Conservation (phyloP, 768 basidiomycete species). For the Pleurotus djamor region DNA sequence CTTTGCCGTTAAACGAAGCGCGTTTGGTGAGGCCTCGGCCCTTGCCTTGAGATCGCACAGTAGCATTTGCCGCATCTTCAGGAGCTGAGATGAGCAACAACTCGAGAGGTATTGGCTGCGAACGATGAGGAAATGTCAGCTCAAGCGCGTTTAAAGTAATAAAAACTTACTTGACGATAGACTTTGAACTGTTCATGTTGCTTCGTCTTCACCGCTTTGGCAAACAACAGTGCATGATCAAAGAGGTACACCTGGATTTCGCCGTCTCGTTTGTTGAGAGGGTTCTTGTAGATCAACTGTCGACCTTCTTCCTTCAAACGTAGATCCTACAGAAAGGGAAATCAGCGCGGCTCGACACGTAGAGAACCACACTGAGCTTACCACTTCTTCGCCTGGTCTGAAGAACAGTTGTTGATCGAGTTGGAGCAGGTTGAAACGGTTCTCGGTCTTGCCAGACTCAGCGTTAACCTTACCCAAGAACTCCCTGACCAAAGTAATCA, state of each 20-base stretch:
- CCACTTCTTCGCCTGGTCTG: conserved; percentile 87
- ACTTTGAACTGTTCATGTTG: conserved; percentile 93
- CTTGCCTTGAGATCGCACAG: conserved; percentile 27
- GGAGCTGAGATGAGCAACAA: conserved; percentile 80
- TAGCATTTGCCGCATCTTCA: conserved; percentile 52
- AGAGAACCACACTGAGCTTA: conserved; percentile 33
- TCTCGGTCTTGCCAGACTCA: conserved; percentile 95
- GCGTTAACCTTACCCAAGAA: conserved; percentile 88
- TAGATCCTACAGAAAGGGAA: conserved; percentile 57
- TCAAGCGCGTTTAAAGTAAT: too few species aligned
- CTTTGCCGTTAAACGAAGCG: conserved; percentile 30
- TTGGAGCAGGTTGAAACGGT: conserved; percentile 93
- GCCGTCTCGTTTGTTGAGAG: conserved; percentile 86
- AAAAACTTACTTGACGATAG: conserved; percentile 76
- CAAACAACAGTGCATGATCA: conserved; percentile 95
- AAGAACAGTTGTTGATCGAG: conserved; percentile 90
- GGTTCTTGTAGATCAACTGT: conserved; percentile 89
- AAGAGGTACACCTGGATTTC: conserved; percentile 94
- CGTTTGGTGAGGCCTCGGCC: conserved; percentile 40
- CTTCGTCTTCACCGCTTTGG: conserved; percentile 79
- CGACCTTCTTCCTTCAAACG: conserved; percentile 84
- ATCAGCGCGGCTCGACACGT: not conserved
- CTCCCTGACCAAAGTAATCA: conserved; percentile 70
- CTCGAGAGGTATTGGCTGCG: conserved; percentile 93
- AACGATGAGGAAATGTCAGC: not conserved